Evolutionary conservation across 148 eudicot genomes (phyloP), one percentile per base, ranked within the genome.

Genomic region (Salicornia ramosissima): DNA sequence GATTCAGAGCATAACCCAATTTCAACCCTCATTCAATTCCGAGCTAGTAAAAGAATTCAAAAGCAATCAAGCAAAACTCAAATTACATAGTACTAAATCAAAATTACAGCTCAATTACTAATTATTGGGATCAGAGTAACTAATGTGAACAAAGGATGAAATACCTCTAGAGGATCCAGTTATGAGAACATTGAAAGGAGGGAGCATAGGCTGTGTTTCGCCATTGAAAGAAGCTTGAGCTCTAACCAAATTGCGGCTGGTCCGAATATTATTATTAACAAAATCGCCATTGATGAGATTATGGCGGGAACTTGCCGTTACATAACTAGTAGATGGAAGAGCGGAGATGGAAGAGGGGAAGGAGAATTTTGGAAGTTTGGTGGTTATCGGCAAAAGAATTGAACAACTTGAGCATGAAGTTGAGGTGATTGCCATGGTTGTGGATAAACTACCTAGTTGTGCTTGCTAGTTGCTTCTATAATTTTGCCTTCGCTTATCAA

Each of bases 101-200:
- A 21, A 25, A 31, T 60, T 21, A 63, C 22, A 36, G 1, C 2
- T 24, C 12, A 14, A n/a, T 10, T 4, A 45, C 13, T 40, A 31
- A 53, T n/a, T n/a, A n/a, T n/a, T n/a, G n/a, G n/a, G n/a, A n/a
- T n/a, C n/a, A n/a, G n/a, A n/a, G n/a, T 19, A 36, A 36, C 4
- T 36, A 36, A 36, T 36, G 40, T 36, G 5, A 36, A 36, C 4
- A n/a, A 36, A 12, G 34, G 26, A 18, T 24, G 24, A 13, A 1
- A 42, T 4, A 80, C 97, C 97, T 86, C 87, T 91, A 22, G 90
- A 76, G 10, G 96, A 87, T 49, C 97, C 97, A 57, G 96, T 92
- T 71, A 92, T 92, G 71, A 92, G 74, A 42, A 92, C 91, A 60
- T 89, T 87, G 70, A 84, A 89, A 71, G 97, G 96, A 68, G 96